phyloP scores from a whole-genome alignment of 768 basidiomycete species.

The Kwoniella newhampshirensis region DNA sequence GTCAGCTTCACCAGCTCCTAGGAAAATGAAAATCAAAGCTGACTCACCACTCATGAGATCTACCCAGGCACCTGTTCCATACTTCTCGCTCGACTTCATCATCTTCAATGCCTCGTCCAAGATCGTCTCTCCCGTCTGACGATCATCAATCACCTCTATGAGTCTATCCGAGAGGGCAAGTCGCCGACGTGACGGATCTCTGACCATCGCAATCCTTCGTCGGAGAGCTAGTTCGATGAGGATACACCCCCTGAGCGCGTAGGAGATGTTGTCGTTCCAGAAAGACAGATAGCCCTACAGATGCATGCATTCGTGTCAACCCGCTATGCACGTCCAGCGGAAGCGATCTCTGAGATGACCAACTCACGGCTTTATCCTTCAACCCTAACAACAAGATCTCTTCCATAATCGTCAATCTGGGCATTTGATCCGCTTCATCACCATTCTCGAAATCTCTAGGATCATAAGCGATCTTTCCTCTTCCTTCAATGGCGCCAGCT shows the following conservation, averaged over 20 bases:
- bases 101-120: constrained; percentile 93
- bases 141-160: constrained; percentile 86
- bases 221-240: constrained; percentile 95
- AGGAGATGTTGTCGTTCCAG: constrained; percentile 99
- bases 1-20: too few relatives aligned
- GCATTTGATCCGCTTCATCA: constrained; percentile 64
- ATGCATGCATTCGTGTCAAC: not conserved
- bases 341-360: not conserved
- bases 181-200: constrained; percentile 74
- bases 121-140: constrained; percentile 92
- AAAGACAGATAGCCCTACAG: constrained; percentile 92
- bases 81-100: constrained; percentile 77
- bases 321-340: too few relatives aligned
- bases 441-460: constrained; percentile 71
- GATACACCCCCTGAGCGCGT: constrained; percentile 96
- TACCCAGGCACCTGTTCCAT: constrained; percentile 89
- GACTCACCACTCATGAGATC: constrained; percentile 86
- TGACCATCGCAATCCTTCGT: constrained; percentile 84
- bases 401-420: constrained; percentile 90
- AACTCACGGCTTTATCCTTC: constrained; percentile 86
- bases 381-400: constrained; percentile 89
- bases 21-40: not conserved
- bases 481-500: constrained; percentile 70
- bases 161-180: constrained; percentile 75
- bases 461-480: constrained; percentile 88